phyloP scores from a whole-genome alignment of 164 flowering plant species.

The Vitis cinerea region DNA sequence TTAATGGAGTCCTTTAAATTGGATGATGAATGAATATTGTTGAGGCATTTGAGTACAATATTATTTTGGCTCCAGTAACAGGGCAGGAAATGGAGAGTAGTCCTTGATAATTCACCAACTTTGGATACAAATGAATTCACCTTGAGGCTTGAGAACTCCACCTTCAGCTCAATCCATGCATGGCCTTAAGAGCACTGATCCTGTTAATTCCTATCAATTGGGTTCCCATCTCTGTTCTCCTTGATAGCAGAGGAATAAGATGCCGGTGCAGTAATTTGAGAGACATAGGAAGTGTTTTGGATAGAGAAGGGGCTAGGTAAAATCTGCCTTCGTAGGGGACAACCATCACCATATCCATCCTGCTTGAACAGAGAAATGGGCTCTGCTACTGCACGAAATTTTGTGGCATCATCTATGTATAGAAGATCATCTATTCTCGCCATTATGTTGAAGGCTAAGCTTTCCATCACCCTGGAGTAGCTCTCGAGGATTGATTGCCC shows the following conservation, averaged over 20 bases:
- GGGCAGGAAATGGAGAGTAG: too few species aligned
- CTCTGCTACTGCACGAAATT: conserved; percentile 37
- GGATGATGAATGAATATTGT: too few species aligned
- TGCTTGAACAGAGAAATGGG: conserved; percentile 28
- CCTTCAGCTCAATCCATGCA: too few species aligned
- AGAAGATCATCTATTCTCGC: conserved; percentile 77
- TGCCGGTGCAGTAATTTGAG: conserved; percentile 46
- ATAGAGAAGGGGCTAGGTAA: conserved; percentile 45
- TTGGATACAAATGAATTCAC: too few species aligned
- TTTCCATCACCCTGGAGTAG: conserved; percentile 84
- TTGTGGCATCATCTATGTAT: conserved; percentile 63
- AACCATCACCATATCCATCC: conserved; percentile 27
- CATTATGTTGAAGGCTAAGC: conserved; percentile 74
- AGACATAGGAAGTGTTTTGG: conserved; percentile 35
- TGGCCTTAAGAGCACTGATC: too few species aligned
- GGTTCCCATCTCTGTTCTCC: not conserved
- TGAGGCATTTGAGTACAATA: too few species aligned
- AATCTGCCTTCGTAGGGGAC: conserved; percentile 42
- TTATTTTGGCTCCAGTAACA: too few species aligned
- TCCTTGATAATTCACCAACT: too few species aligned
- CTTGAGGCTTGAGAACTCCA: too few species aligned
- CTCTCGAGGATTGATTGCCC: conserved; percentile 89
- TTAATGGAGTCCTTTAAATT: too few species aligned
- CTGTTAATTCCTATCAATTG: not conserved
- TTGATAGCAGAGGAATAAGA: conserved; percentile 23